Base-by-base conservation (phyloP, 495 filamentous ascomycete species). In the Cetradonia linearis region DNA sequence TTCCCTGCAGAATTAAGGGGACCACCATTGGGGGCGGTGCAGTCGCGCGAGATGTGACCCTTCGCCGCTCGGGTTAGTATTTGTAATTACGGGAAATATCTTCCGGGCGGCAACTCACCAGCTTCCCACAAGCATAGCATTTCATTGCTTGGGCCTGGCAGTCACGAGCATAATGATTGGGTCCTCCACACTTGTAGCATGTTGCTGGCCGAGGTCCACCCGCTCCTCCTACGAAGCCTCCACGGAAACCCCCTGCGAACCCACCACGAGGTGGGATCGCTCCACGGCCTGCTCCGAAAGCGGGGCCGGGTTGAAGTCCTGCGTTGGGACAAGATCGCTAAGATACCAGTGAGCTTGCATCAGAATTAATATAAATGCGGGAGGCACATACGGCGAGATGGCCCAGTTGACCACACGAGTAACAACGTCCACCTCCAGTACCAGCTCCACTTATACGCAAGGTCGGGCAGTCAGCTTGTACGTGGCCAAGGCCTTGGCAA, bases 121-220 rank as follows among this genome's bases (percentile, higher is more conserved):
- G 83, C 77, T 98, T 98, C 70, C 94, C 94, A 72, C 94, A 99
- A 64, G 94, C 92, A 73, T 97, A 99, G 82, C 94, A 99, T 76
- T 99, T 99, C 91, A 96, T 96, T 58, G 92, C 91, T 76, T 97
- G 94, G 63, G 93, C 93, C 77, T 99, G 94, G 79, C 94, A 99
- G 72, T 99, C 94, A 62, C 94, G 87, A 55, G 94, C 93, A 68
- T 89, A 99, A 74, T 99, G 94, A 78, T 99, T 99, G 52, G 93
- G 94, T 14, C 93, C 93, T 67, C 94, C 94, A 72, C 94, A 99
- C 81, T 97, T 97, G 82, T 96, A 97, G 83, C 94, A 99, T 56
- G 91, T 97, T 25, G 94, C 88, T 54, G 89, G 83, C 56, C 91
- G 89, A 62, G 86, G 82, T 16, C 77, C 82, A 60, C 75, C 75